phyloP scores from a whole-genome alignment of 2,329 filamentous ascomycete genomes.

The Mollisia scopiformis region DNA sequence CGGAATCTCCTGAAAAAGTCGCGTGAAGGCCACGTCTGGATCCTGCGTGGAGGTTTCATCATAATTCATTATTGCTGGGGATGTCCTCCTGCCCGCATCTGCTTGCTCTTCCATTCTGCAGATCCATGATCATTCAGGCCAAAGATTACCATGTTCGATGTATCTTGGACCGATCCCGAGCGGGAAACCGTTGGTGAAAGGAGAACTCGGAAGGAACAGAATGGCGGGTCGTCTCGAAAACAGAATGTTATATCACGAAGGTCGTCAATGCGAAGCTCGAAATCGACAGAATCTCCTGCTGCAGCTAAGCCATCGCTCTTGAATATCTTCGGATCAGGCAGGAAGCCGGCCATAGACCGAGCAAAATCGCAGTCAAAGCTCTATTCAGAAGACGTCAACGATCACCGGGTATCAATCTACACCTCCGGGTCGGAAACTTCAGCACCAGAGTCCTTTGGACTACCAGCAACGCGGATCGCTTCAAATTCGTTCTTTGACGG shows the following conservation, averaged over 20 bases:
- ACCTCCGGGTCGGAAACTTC: slow-evolving; percentile 9
- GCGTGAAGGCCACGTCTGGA: not conserved
- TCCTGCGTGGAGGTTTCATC: not conserved
- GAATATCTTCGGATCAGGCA: slow-evolving; percentile 14
- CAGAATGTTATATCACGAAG: slow-evolving; percentile 7
- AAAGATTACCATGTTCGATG: slow-evolving; percentile 35
- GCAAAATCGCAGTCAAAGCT: not conserved
- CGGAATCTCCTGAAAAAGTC: not conserved
- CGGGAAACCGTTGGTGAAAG: slow-evolving; percentile 37
- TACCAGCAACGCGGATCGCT: not conserved
- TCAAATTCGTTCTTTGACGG: slow-evolving; percentile 1
- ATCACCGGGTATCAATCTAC: slow-evolving; percentile 9
- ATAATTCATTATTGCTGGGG: not conserved
- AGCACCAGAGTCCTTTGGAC: not conserved
- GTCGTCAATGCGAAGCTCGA: slow-evolving; percentile 19
- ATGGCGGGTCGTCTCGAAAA: not conserved
- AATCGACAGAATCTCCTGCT: slow-evolving; percentile 14
- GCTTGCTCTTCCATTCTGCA: not conserved
- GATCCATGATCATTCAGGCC: not conserved
- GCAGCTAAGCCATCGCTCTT: slow-evolving; percentile 14
- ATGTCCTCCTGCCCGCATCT: not conserved
- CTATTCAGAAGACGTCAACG: not conserved
- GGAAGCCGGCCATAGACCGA: slow-evolving; percentile 1
- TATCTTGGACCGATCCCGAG: slow-evolving; percentile 35
- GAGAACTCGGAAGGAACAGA: slow-evolving; percentile 33